Conservation (phyloP, 495 filamentous ascomycete species). For the Penicillium paxilli region DNA sequence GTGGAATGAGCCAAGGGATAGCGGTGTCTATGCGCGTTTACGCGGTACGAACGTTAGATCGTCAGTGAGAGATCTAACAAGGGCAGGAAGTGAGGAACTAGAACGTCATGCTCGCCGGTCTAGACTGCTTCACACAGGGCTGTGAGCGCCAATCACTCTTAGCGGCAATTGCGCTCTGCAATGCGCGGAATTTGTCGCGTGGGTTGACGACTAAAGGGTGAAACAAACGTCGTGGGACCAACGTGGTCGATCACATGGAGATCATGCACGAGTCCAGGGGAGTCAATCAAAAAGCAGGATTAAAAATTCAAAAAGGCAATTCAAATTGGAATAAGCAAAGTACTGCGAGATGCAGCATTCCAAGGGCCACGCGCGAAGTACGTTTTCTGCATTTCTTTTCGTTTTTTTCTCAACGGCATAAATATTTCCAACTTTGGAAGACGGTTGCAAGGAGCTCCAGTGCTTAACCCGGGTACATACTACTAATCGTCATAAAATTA, state of each 20-base stretch:
- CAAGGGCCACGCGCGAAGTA: slow-evolving; percentile 18
- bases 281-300: background rate
- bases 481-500: background rate
- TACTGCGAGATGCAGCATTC: slow-evolving; percentile 9
- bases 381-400: slow-evolving; percentile 9
- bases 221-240: slow-evolving; percentile 34
- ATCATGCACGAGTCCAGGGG: slow-evolving; percentile 23
- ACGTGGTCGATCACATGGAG: slow-evolving; percentile 40
- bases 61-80: slow-evolving; percentile 21
- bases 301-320: background rate
- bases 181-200: slow-evolving; percentile 22
- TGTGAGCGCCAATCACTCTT: background rate
- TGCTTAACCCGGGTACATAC: slow-evolving; percentile 4
- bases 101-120: slow-evolving; percentile 15
- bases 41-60: slow-evolving; percentile 17
- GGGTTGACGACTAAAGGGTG: slow-evolving; percentile 17
- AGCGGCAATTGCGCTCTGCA: slow-evolving; percentile 20
- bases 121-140: slow-evolving; percentile 7
- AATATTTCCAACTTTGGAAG: background rate
- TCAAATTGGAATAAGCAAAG: background rate
- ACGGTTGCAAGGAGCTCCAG: no score
- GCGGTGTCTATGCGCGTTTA: slow-evolving; percentile 5
- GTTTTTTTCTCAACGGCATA: background rate
- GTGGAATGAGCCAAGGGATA: slow-evolving; percentile 28
- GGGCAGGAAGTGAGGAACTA: slow-evolving; percentile 7